phyloP scores from a whole-genome alignment of 129 eudicot species.

The Solidago caesia region DNA sequence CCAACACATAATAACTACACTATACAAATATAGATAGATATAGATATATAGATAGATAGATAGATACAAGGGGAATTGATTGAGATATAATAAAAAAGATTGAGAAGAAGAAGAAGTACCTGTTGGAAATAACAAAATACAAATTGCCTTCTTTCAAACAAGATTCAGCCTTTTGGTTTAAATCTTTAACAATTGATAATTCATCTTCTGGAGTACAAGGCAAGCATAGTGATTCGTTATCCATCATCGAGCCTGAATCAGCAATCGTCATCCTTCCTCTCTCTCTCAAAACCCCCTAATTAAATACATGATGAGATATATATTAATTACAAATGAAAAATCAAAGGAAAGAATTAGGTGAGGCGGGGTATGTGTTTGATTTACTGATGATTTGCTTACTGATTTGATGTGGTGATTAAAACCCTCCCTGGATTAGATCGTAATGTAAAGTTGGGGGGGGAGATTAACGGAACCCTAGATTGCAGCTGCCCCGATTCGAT shows the following conservation, averaged over 20 bases:
- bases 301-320: too few relatives aligned
- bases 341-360: too few relatives aligned
- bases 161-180: constrained; percentile 46
- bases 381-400: too few relatives aligned
- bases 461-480: too few relatives aligned
- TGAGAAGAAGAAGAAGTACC: constrained; percentile 34
- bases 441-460: too few relatives aligned
- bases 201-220: constrained; percentile 85
- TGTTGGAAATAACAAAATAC: constrained; percentile 57
- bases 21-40: not conserved
- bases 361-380: too few relatives aligned
- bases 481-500: too few relatives aligned
- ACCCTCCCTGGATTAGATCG: too few relatives aligned
- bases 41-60: not conserved
- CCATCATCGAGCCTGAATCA: constrained; percentile 65
- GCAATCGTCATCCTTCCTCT: constrained; percentile 70
- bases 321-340: too few relatives aligned
- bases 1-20: too few relatives aligned
- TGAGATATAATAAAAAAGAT: not conserved
- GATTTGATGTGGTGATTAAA: too few relatives aligned
- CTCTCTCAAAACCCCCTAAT: too few relatives aligned
- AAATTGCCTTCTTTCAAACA: constrained; percentile 56
- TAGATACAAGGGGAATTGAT: not conserved
- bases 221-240: constrained; percentile 58
- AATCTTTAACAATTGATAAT: constrained; percentile 52